Evolutionary conservation across 23 red algal genomes (phyloP).

Genomic region (Pyropia yezoensis): DNA sequence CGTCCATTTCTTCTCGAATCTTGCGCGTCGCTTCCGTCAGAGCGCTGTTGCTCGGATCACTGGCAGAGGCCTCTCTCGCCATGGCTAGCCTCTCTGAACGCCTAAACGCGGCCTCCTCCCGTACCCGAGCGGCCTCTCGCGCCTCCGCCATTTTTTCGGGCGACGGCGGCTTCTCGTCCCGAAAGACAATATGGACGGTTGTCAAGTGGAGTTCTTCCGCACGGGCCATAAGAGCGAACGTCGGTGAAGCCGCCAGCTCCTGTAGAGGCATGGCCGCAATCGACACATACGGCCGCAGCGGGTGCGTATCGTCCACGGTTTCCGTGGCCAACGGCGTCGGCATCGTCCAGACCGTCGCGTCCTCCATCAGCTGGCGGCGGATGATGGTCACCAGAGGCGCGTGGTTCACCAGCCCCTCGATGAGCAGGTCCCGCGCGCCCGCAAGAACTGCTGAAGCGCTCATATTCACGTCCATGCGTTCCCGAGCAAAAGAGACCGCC

Average conservation of each 20-base stretch:
- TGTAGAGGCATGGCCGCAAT: slow-evolving; percentile 36
- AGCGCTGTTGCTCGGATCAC: too few species aligned
- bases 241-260: slow-evolving; percentile 19
- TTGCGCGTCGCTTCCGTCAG: too few species aligned
- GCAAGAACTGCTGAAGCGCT: too few species aligned
- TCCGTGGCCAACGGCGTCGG: slow-evolving; percentile 33
- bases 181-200: slow-evolving; percentile 32
- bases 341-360: slow-evolving; percentile 25
- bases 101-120: background rate
- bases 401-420: too few species aligned
- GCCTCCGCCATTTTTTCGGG: slow-evolving; percentile 3
- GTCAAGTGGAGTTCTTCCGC: slow-evolving; percentile 34
- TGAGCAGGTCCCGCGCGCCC: too few species aligned
- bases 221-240: slow-evolving; percentile 31
- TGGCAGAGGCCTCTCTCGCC: too few species aligned
- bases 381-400: too few species aligned
- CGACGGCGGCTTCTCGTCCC: slow-evolving; percentile 8
- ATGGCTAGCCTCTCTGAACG: background rate
- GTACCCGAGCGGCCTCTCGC: background rate
- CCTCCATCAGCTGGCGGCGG: too few species aligned
- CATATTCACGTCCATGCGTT: too few species aligned
- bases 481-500: too few species aligned
- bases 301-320: slow-evolving; percentile 53
- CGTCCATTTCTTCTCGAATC: too few species aligned
- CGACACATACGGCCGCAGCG: slow-evolving; percentile 23